phyloP scores from a whole-genome alignment of 192 early-diverging fungal genomes.

The Coemansia sp. region DNA sequence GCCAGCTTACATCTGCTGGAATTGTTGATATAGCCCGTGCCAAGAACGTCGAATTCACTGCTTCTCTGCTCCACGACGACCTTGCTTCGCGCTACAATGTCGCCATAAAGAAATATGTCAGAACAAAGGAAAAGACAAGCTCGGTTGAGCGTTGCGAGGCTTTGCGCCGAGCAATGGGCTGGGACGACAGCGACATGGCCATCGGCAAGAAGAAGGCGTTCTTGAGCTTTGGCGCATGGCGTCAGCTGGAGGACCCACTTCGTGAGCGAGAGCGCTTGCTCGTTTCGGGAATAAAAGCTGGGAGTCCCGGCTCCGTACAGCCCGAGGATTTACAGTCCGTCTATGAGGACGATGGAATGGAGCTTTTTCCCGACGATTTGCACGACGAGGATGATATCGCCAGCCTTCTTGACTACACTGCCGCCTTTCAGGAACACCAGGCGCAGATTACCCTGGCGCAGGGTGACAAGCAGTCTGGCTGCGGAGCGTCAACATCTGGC shows the following conservation, averaged over 20 bases:
- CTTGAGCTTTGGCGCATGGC: conserved; percentile 77
- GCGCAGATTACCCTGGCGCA: conserved; percentile 19
- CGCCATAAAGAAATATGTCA: conserved; percentile 57
- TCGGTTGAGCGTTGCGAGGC: conserved; percentile 51
- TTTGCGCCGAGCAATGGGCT: conserved; percentile 62
- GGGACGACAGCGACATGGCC: conserved; percentile 59
- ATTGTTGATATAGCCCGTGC: conserved; percentile 66
- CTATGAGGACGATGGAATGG: conserved; percentile 47
- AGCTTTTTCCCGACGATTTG: conserved; percentile 41
- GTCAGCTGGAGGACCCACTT: conserved; percentile 78
- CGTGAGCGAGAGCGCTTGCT: conserved; percentile 66
- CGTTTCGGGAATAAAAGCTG: conserved; percentile 46
- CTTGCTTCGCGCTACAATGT: conserved; percentile 73
- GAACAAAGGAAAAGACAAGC: conserved; percentile 52
- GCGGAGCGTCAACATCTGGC: conserved; percentile 19
- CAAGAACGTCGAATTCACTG: conserved; percentile 72
- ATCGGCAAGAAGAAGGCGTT: conserved; percentile 68
- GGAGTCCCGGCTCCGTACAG: conserved; percentile 10
- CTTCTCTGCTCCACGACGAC: conserved; percentile 72
- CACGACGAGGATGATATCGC: conserved; percentile 45
- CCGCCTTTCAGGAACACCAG: conserved; percentile 47
- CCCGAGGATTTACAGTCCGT: conserved; percentile 55
- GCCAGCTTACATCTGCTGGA: conserved; percentile 72
- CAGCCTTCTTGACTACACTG: conserved; percentile 47
- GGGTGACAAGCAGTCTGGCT: conserved; percentile 14